Evolutionary conservation across 2,329 filamentous ascomycete species (phyloP), one percentile per base, ranked within the genome.

Genomic region (Trichoderma koningiopsis): DNA sequence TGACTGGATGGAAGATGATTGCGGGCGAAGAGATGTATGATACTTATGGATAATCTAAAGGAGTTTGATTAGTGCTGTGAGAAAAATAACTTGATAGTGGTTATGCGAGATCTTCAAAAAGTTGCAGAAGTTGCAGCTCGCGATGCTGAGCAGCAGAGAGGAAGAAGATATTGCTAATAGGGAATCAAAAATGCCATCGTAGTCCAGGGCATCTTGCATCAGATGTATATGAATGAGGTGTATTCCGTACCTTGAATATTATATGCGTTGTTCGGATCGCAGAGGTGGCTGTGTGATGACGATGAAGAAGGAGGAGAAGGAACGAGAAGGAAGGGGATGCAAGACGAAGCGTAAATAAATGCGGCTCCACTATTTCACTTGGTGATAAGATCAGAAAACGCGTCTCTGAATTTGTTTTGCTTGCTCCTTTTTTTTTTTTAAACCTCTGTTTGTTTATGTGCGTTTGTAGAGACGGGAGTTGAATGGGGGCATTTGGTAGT

Each of bases 321-420:
- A 29, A 47, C 19, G 16, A n/a, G 27, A 24, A 55, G 14, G 57
- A 56, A 55, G 13, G 57, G 33, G 47, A 31, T 13, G 43, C 24
- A 67, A 31, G 24, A 62, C 3, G 27, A 35, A 35, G 62, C 24
- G 52, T 68, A 63, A 68, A 68, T 63, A 63, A 22, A n/a, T 22
- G 40, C 37, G 31, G 66, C 37, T 52, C 66, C 66, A 68, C 58
- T 63, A 63, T 63, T 63, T 6, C 13, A 24, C 14, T 22, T 37
- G 13, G 37, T 2, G 29, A 49, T 57, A 29, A 22, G 62, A 68
- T 68, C 66, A 68, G 66, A 63, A 43, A 57, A 62, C 57, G 58
- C 64, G 64, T 59, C 64, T 33, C n/a, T n/a, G 8, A 57, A 33
- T 27, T 40, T 67, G n/a, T 31, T 57, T 43, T 19, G 2, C 33